These are phyloP conservation scores for Daedaleopsis sinensis DNA, from an alignment of 768 basidiomycete species.

Conservation along the genomic window DNA sequence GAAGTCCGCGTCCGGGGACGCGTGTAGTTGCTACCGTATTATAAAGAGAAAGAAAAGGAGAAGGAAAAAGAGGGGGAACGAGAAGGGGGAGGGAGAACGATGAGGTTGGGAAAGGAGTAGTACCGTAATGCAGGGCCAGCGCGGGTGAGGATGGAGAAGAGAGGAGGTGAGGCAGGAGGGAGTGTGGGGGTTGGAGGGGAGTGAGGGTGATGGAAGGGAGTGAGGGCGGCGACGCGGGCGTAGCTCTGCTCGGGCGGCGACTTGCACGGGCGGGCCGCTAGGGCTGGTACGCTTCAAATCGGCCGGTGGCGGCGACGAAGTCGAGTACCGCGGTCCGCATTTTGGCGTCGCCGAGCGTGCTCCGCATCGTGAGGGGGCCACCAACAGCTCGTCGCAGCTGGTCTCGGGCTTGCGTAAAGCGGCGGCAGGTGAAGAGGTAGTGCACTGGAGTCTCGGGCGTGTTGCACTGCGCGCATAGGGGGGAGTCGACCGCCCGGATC, in stretches of 20 bases:
- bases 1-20: too few species aligned
- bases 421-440: constrained; percentile 22
- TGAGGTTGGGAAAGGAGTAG: too few species aligned
- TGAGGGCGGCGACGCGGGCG: too few species aligned
- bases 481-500: constrained; percentile 13
- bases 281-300: neutral
- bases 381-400: neutral
- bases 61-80: neutral
- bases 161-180: too few species aligned
- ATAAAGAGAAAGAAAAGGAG: neutral
- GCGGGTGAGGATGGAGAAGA: too few species aligned
- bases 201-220: too few species aligned
- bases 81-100: neutral
- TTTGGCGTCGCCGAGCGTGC: constrained; percentile 1
- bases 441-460: constrained; percentile 20
- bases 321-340: constrained; percentile 1
- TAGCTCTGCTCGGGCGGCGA: too few species aligned
- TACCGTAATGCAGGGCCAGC: neutral
- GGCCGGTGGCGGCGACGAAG: constrained; percentile 14
- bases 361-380: neutral
- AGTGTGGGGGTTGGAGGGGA: too few species aligned
- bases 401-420: neutral
- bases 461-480: constrained; percentile 21
- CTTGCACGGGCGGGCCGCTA: neutral
- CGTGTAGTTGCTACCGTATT: too few species aligned